Evolutionary conservation across 2,329 filamentous ascomycete species (phyloP), one percentile per base, ranked within the genome.

Genomic region (Beauveria asiatica): DNA sequence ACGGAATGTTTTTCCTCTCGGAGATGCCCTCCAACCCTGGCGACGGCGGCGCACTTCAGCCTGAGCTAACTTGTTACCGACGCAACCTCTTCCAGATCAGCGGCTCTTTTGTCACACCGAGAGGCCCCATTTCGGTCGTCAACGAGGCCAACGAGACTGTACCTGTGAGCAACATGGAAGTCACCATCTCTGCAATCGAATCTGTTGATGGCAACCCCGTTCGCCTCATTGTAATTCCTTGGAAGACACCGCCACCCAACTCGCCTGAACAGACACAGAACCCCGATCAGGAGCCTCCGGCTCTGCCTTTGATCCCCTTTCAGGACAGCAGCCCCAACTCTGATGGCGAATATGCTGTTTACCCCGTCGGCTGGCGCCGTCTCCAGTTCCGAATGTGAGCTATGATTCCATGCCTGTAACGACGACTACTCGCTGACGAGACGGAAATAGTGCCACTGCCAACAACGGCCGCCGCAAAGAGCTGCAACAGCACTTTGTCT

Each of bases 81-180:
- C 85, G 93, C 52, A 97, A 97, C 70, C 79, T 97, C 53, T 97
- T 97, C 74, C 93, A 97, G 73, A 95, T 97, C 69, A 96, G 92
- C 63, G 93, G 93, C 61, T 92, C 88, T 5, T 83, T 96, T 61
- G 91, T 91, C 45, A 81, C 92, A 16, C 91, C 92, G 1, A 80
- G 90, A 63, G 87, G 85, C 30, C 82, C 92, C 63, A 79, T 93
- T 59, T 94, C 88, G 56, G 84, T 96, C 59, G 80, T 96, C 72
- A 90, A 87, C 19, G 92, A 96, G 62, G 84, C 89, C 58, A 91
- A 91, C 49, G 90, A 96, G 71, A 87, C 89, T 49, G 86, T 96
- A 45, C 87, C 89, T 2, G 90, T 97, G 53, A 83, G 85, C 64
- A 88, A 81, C 64, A 89, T 93, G 72, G 92, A 97, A 72, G 84